Evolutionary conservation across 2,329 filamentous ascomycete genomes (phyloP).

Genomic region (Talaromyces sp.): DNA sequence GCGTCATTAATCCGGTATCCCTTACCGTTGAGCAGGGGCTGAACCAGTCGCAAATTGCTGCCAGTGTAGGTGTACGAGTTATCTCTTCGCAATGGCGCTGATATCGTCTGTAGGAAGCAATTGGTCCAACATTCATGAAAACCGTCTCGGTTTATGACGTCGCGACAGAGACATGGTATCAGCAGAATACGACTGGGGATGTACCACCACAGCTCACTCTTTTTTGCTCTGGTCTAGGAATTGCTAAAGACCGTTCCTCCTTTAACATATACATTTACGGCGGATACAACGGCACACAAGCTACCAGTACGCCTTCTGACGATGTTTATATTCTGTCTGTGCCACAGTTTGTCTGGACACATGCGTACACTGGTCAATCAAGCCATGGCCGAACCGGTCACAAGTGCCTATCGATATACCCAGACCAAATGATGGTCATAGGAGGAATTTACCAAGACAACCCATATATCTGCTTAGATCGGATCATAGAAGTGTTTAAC

Average conservation of each 20-base stretch:
- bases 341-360: slow-evolving; percentile 30
- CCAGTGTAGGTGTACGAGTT: slow-evolving; percentile 15
- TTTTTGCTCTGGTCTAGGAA: slow-evolving; percentile 38
- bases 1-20: slow-evolving; percentile 23
- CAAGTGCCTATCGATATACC: slow-evolving; percentile 38
- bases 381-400: slow-evolving; percentile 24
- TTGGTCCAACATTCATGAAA: slow-evolving; percentile 32
- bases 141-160: slow-evolving; percentile 35
- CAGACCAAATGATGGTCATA: slow-evolving; percentile 43
- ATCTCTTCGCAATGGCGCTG: neutral
- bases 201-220: slow-evolving; percentile 29
- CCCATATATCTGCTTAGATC: slow-evolving; percentile 42
- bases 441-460: slow-evolving; percentile 22
- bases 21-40: slow-evolving; percentile 10
- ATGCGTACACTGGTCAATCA: slow-evolving; percentile 16
- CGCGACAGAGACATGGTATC: slow-evolving; percentile 21
- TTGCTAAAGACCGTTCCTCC: slow-evolving; percentile 34
- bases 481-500: slow-evolving; percentile 49
- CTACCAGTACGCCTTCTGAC: slow-evolving; percentile 20
- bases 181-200: slow-evolving; percentile 37
- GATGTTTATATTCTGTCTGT: slow-evolving; percentile 30
- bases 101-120: slow-evolving; percentile 11
- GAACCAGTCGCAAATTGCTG: slow-evolving; percentile 10
- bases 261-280: slow-evolving; percentile 32
- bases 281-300: slow-evolving; percentile 23